A percentile compares a stretch with the other conserved stretches of the same genome.
phyloP scores from a whole-genome alignment of 2,329 filamentous ascomycete species.

The Rachicladosporium sp. region DNA sequence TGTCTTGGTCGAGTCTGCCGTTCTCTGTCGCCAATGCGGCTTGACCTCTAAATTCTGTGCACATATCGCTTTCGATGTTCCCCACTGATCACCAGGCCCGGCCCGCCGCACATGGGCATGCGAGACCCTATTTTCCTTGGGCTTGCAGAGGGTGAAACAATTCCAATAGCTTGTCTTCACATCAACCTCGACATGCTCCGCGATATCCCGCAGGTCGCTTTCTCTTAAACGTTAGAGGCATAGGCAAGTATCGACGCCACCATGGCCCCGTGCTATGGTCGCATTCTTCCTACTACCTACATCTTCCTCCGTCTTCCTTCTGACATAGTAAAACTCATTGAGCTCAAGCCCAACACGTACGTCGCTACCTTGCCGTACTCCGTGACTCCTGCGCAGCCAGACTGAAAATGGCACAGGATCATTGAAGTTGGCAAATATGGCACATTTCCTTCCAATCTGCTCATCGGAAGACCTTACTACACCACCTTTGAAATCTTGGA shows the following conservation, averaged over 20 bases:
- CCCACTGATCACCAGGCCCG: too few relatives aligned
- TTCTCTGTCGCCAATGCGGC: too few relatives aligned
- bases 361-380: constrained; percentile 24
- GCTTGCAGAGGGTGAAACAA: too few relatives aligned
- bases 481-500: constrained; percentile 84
- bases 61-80: too few relatives aligned
- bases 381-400: constrained; percentile 20
- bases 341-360: constrained; percentile 53
- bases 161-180: too few relatives aligned
- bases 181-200: too few relatives aligned
- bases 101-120: too few relatives aligned
- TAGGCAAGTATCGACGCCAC: background rate
- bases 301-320: constrained; percentile 47
- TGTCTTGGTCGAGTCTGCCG: too few relatives aligned
- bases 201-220: too few relatives aligned
- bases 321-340: constrained; percentile 44
- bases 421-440: constrained; percentile 90
- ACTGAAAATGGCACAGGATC: constrained; percentile 43
- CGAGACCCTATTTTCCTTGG: too few relatives aligned
- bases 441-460: constrained; percentile 73
- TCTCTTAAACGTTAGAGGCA: too few relatives aligned
- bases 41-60: too few relatives aligned
- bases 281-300: constrained; percentile 4
- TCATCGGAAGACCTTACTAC: constrained; percentile 84
- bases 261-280: constrained; percentile 4